These are phyloP conservation scores for Rhizopogon salebrosus DNA, from an alignment of 768 basidiomycete species.

Conservation along the genomic window DNA sequence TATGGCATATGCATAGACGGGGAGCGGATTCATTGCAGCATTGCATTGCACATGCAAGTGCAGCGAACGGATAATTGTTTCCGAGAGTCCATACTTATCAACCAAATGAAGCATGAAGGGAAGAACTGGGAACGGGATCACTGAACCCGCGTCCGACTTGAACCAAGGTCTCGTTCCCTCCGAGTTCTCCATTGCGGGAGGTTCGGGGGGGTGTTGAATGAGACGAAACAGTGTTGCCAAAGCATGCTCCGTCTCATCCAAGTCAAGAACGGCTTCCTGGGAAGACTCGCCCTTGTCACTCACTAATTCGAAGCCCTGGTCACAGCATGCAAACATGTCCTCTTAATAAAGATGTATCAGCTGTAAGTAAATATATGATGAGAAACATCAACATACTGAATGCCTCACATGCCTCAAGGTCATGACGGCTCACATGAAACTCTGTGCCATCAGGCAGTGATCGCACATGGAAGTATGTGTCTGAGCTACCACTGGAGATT, in stretches of 20 bases:
- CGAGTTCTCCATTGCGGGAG: slow-evolving; percentile 31
- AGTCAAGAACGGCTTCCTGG: slow-evolving; percentile 37
- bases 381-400: slow-evolving; percentile 44
- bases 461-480: slow-evolving; percentile 51
- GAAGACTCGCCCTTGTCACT: slow-evolving; percentile 7
- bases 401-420: slow-evolving; percentile 52
- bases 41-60: slow-evolving; percentile 51
- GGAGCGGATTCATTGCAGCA: slow-evolving; percentile 44
- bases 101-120: slow-evolving; percentile 49
- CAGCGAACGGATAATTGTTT: slow-evolving; percentile 37
- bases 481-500: slow-evolving; percentile 10
- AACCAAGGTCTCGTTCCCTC: slow-evolving; percentile 26
- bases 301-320: slow-evolving; percentile 19
- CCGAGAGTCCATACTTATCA: slow-evolving; percentile 62
- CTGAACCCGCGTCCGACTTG: slow-evolving; percentile 30
- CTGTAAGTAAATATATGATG: background rate
- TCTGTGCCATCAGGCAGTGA: slow-evolving; percentile 46
- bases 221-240: slow-evolving; percentile 50
- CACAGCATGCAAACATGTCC: slow-evolving; percentile 66
- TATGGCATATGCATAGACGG: slow-evolving; percentile 56
- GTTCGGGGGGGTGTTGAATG: slow-evolving; percentile 48
- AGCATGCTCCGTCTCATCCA: slow-evolving; percentile 47
- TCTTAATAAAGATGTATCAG: slow-evolving; percentile 31
- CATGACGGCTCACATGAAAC: slow-evolving; percentile 45
- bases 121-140: slow-evolving; percentile 65